These are phyloP conservation scores for Ogataea hybrid DNA, from an alignment of 1,139 yeast genomes.

Conservation along the genomic window DNA sequence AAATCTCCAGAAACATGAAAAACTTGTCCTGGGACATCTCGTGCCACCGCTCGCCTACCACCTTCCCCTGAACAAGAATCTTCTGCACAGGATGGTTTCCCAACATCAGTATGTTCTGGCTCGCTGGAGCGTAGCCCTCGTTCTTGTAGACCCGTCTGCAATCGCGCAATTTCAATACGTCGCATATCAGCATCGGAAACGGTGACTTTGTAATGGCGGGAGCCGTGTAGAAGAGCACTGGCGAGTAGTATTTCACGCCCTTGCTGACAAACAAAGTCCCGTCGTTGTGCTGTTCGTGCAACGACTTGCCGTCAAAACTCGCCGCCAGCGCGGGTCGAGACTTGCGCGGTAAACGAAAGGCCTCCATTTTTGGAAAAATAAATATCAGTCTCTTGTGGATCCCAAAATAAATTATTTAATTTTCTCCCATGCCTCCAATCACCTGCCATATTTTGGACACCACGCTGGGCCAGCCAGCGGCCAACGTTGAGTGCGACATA, in stretches of 20 bases:
- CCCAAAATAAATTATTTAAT: not conserved
- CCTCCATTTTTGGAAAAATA: not conserved
- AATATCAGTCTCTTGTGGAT: too few species aligned
- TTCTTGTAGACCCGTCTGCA: slow-evolving; percentile 31
- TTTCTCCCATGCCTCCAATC: slow-evolving; percentile 43
- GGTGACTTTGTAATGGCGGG: slow-evolving; percentile 28
- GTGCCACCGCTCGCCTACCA: slow-evolving; percentile 26
- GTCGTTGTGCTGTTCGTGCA: slow-evolving; percentile 23
- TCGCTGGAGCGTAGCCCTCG: slow-evolving; percentile 18
- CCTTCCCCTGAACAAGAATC: slow-evolving; percentile 34
- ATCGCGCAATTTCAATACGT: slow-evolving; percentile 27
- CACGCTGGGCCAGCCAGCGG: slow-evolving; percentile 78
- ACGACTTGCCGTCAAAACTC: not conserved
- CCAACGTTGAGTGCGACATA: slow-evolving; percentile 59
- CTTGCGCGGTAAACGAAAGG: not conserved
- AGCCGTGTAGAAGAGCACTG: slow-evolving; percentile 37
- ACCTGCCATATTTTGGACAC: slow-evolving; percentile 91
- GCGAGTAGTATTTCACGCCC: slow-evolving; percentile 34
- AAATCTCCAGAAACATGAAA: slow-evolving; percentile 18
- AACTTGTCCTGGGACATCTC: slow-evolving; percentile 10
- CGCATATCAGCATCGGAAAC: slow-evolving; percentile 35
- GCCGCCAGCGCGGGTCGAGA: not conserved
- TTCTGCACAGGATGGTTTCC: slow-evolving; percentile 39
- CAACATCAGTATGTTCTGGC: slow-evolving; percentile 27
- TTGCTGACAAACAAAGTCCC: slow-evolving; percentile 33